A percentile compares a stretch with the other conserved stretches of the same genome.
Evolutionary conservation across 352 stramenopile genomes (phyloP).

Genomic region (Globisporangium paddicum): DNA sequence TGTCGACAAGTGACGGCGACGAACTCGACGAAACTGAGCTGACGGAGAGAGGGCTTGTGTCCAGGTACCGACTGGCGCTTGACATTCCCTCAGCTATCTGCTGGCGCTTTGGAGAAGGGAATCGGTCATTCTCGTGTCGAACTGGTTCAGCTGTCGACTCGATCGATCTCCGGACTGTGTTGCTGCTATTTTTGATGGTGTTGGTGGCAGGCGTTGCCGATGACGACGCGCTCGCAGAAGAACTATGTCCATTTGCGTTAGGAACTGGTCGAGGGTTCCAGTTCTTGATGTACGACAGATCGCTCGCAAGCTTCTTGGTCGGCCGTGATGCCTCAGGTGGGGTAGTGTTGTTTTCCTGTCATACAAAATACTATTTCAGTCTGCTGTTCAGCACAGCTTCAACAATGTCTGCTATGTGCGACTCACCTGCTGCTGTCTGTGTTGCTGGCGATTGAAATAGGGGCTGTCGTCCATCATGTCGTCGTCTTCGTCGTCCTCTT

Average conservation of each 20-base stretch:
- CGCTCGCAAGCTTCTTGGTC: constrained; percentile 13
- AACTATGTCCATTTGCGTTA: not conserved
- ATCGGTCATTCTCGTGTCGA: constrained; percentile 12
- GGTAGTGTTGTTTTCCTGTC: not conserved
- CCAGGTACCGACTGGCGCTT: constrained; percentile 20
- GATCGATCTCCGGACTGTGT: not conserved
- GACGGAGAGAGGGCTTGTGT: constrained; percentile 36
- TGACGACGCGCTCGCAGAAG: not conserved
- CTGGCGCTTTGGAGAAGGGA: constrained; percentile 46
- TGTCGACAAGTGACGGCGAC: constrained; percentile 34
- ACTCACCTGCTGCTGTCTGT: constrained; percentile 14
- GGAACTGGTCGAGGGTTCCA: constrained; percentile 25
- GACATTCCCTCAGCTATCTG: constrained; percentile 23
- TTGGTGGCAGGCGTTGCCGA: not conserved
- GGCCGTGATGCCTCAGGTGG: constrained; percentile 6
- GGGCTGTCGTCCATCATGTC: constrained; percentile 22
- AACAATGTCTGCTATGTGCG: not conserved
- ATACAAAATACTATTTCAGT: too few relatives aligned
- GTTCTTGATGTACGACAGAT: constrained; percentile 45
- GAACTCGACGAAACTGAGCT: constrained; percentile 53
- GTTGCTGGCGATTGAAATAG: constrained; percentile 11
- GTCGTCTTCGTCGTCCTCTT: constrained; percentile 41
- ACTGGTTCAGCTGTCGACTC: not conserved
- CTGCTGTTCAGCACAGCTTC: too few relatives aligned
- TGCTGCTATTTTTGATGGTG: constrained; percentile 2